phyloP scores from a whole-genome alignment of 176 grass and related monocot species.

The Juncus effusus region DNA sequence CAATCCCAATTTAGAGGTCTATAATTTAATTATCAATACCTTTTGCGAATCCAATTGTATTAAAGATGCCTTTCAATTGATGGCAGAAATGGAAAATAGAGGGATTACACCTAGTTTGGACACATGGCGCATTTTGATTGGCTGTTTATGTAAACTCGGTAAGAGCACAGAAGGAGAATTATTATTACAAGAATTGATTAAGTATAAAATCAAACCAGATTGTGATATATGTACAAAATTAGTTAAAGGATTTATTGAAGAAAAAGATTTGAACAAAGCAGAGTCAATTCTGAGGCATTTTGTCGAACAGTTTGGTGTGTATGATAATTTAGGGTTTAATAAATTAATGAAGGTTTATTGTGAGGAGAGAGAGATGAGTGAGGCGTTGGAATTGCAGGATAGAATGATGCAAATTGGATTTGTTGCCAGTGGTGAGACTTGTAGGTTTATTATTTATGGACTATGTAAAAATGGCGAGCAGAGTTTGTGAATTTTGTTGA shows the following conservation, averaged over 20 bases:
- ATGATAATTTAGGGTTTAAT: conserved; percentile 60
- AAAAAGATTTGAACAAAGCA: conserved; percentile 52
- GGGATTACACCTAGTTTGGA: conserved; percentile 43
- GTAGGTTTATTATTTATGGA: conserved; percentile 56
- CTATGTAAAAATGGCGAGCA: conserved; percentile 33
- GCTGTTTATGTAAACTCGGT: conserved; percentile 55
- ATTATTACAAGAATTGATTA: conserved; percentile 60
- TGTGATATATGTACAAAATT: conserved; percentile 58
- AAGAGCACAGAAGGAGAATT: conserved; percentile 45
- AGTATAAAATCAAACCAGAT: conserved; percentile 33
- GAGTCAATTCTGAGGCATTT: conserved; percentile 57
- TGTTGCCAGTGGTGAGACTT: conserved; percentile 64
- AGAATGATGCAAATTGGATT: conserved; percentile 72
- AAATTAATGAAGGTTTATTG: conserved; percentile 54
- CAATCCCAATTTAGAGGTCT: conserved; percentile 45
- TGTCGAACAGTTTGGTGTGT: conserved; percentile 47
- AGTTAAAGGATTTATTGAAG: conserved; percentile 56
- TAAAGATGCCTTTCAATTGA: conserved; percentile 56
- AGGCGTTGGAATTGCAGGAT: conserved; percentile 54
- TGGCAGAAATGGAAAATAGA: conserved; percentile 53
- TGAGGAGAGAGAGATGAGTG: conserved; percentile 31
- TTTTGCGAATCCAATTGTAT: conserved; percentile 49
- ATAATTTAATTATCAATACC: conserved; percentile 56
- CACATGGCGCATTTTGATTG: conserved; percentile 43
- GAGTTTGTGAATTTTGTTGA: too few species aligned